These are phyloP conservation scores for Leccinum olivaceoglutinosum DNA, from an alignment of 1,284 basidiomycete genomes.

Conservation along the genomic window DNA sequence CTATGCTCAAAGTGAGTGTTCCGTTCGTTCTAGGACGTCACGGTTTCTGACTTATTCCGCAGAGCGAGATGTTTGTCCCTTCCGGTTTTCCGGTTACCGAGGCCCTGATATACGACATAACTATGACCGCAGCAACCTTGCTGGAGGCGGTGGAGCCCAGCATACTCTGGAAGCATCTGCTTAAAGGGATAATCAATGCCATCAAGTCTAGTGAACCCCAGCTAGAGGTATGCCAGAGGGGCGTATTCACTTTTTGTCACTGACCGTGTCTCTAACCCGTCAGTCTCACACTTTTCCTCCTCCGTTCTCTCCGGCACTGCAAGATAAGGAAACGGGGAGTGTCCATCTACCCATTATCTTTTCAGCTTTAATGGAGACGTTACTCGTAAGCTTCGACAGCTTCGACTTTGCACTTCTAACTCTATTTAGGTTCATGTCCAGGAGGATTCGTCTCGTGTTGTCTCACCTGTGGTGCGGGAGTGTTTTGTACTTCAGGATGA, in stretches of 20 bases:
- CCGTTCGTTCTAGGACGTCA: slow-evolving; percentile 23
- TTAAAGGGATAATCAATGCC: slow-evolving; percentile 49
- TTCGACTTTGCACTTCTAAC: slow-evolving; percentile 5
- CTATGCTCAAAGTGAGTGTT: slow-evolving; percentile 57
- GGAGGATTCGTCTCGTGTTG: slow-evolving; percentile 31
- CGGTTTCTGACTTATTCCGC: slow-evolving; percentile 2
- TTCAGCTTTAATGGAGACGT: slow-evolving; percentile 54
- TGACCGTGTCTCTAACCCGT: slow-evolving; percentile 44
- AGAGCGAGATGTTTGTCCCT: no score
- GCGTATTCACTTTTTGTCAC: background rate
- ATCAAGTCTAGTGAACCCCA: slow-evolving; percentile 39
- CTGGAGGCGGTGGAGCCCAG: slow-evolving; percentile 92
- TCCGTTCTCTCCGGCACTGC: slow-evolving; percentile 57
- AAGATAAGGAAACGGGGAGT: slow-evolving; percentile 78
- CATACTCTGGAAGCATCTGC: slow-evolving; percentile 79
- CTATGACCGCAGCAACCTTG: slow-evolving; percentile 85
- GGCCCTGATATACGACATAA: slow-evolving; percentile 72
- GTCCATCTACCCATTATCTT: slow-evolving; percentile 81
- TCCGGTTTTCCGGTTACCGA: slow-evolving; percentile 69
- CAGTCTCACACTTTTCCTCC: slow-evolving; percentile 58
- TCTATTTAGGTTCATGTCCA: slow-evolving; percentile 36
- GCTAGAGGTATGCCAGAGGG: slow-evolving; percentile 39
- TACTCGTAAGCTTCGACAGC: slow-evolving; percentile 42
- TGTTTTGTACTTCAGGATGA: slow-evolving; percentile 49
- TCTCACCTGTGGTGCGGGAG: slow-evolving; percentile 36